Evolutionary conservation across 1,284 basidiomycete genomes (phyloP).

Genomic region (Moesziomyces globuligerus): DNA sequence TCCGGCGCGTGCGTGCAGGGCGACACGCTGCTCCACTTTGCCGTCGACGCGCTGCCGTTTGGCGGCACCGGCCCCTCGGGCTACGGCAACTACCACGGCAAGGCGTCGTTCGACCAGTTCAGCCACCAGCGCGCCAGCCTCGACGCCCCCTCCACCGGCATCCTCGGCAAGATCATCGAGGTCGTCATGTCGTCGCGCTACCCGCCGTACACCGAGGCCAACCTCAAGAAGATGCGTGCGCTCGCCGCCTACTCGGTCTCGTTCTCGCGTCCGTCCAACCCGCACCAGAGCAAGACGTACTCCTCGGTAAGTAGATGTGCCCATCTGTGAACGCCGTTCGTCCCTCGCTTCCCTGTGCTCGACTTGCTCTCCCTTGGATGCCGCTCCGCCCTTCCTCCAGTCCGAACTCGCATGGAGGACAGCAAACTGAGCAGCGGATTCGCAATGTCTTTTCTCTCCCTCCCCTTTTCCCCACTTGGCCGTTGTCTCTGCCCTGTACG

Average conservation of each 20-base stretch:
- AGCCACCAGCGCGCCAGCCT: conserved; percentile 70
- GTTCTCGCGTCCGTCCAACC: conserved; percentile 57
- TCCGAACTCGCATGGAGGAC: conserved; percentile 1
- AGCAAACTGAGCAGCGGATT: conserved; percentile 43
- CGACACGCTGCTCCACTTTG: conserved; percentile 69
- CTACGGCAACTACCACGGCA: conserved; percentile 71
- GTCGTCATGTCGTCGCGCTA: conserved; percentile 65
- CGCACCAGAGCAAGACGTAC: conserved; percentile 42
- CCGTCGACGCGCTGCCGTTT: conserved; percentile 72
- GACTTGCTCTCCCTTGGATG: background rate
- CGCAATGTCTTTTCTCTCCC: conserved; percentile 2
- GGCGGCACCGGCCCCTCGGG: conserved; percentile 70
- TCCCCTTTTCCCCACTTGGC: background rate
- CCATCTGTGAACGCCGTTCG: background rate
- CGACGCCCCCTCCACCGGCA: conserved; percentile 68
- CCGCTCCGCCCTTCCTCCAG: background rate
- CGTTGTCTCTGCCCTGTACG: no score
- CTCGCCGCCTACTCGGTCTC: conserved; percentile 36
- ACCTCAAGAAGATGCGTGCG: conserved; percentile 50
- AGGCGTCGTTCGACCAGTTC: conserved; percentile 71
- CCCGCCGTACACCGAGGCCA: conserved; percentile 65
- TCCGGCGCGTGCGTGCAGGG: conserved; percentile 51
- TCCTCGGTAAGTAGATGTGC: conserved; percentile 50
- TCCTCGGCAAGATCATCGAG: conserved; percentile 66
- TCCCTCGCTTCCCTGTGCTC: background rate